These are phyloP conservation scores for Chamaecyparis obtusa DNA, from an alignment of 75 land plant species.

Conservation along the genomic window DNA sequence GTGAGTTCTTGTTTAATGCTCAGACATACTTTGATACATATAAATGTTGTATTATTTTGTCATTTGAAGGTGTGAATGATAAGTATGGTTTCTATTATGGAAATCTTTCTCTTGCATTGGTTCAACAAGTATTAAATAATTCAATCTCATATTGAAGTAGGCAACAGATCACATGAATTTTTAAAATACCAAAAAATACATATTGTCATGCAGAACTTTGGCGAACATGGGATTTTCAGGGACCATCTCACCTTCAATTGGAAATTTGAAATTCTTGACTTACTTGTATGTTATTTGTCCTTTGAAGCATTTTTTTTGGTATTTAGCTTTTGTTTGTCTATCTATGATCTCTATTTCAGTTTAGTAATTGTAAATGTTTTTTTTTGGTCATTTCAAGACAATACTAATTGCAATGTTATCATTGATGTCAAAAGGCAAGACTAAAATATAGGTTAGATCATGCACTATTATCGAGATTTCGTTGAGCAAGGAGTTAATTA, in stretches of 20 bases:
- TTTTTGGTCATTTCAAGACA: no score
- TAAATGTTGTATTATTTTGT: not conserved
- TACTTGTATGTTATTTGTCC: conserved; percentile 33
- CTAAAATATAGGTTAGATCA: no score
- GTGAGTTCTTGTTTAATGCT: conserved; percentile 30
- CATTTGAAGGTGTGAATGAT: not conserved
- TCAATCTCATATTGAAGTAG: not conserved
- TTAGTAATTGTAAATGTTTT: no score
- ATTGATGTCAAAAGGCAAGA: no score
- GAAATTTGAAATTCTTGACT: conserved; percentile 37
- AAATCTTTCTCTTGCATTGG: not conserved
- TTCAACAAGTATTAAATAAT: not conserved
- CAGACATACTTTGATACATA: not conserved
- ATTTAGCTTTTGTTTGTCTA: not conserved
- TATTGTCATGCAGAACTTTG: conserved; percentile 36
- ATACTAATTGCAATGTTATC: no score
- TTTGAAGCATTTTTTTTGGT: no score
- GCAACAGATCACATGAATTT: not conserved
- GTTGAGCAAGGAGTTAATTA: no score
- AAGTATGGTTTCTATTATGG: not conserved
- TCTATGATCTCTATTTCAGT: not conserved
- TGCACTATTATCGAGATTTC: no score
- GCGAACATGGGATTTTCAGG: conserved; percentile 44
- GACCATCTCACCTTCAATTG: conserved; percentile 42
- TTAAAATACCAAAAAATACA: not conserved